Conservation (phyloP, 192 early-diverging fungal genomes). For the Coemansia sp. region DNA sequence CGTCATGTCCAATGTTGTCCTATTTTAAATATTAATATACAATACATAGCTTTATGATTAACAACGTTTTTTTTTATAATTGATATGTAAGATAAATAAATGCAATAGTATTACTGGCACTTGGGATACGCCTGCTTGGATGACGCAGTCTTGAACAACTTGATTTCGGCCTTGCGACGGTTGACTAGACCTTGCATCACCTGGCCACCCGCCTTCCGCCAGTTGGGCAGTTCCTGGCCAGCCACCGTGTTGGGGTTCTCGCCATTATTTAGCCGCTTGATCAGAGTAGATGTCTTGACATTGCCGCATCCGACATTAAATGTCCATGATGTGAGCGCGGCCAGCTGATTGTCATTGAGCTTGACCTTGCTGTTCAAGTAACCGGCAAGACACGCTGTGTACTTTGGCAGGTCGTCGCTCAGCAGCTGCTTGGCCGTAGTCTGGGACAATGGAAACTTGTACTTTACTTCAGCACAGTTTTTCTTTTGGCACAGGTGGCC, state of each 20-base stretch:
- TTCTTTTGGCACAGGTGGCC: no score
- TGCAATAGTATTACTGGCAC: constrained; percentile 11
- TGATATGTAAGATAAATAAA: no score
- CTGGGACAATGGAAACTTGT: no score
- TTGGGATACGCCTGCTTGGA: constrained; percentile 28
- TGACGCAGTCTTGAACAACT: constrained; percentile 28
- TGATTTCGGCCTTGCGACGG: constrained; percentile 36
- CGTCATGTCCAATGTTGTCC: no score
- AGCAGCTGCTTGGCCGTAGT: no score
- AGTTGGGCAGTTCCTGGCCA: constrained; percentile 49
- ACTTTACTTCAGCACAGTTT: no score
- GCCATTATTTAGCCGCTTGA: constrained; percentile 40
- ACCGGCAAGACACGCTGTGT: constrained; percentile 6
- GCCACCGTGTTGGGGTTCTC: constrained; percentile 31
- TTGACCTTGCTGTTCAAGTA: constrained; percentile 16
- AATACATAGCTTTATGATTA: no score
- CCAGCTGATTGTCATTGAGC: constrained; percentile 48
- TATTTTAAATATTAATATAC: no score
- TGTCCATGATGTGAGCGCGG: constrained; percentile 43
- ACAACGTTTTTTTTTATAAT: no score
- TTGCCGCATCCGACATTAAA: constrained; percentile 48
- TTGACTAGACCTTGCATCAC: constrained; percentile 30
- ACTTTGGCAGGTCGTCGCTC: no score
- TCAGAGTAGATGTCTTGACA: constrained; percentile 25
- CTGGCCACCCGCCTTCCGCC: constrained; percentile 33